These are phyloP conservation scores for Coemansia furcata DNA, from an alignment of 192 early-diverging fungal genomes.

Conservation along the genomic window DNA sequence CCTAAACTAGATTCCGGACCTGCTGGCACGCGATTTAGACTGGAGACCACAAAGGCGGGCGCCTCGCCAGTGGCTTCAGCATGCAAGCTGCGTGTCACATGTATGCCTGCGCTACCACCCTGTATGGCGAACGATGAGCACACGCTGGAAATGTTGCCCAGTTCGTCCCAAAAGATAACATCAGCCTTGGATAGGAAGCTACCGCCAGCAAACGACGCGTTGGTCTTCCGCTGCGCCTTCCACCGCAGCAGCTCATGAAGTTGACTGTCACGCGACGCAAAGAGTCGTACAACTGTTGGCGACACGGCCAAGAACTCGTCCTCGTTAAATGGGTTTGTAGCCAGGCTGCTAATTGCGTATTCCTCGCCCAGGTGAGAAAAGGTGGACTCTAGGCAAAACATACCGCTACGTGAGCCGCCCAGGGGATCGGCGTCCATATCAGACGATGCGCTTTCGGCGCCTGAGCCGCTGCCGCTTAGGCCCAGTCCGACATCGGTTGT, in stretches of 20 bases:
- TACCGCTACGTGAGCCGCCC: constrained; percentile 1
- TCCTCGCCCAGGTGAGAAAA: constrained; percentile 32
- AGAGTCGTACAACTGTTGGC: constrained; percentile 32
- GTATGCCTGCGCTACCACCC: constrained; percentile 51
- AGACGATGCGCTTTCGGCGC: constrained; percentile 21
- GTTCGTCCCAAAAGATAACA: constrained; percentile 46
- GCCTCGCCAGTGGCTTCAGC: constrained; percentile 1
- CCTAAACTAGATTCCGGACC: constrained; percentile 20
- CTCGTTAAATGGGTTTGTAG: constrained; percentile 39
- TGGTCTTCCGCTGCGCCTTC: constrained; percentile 29
- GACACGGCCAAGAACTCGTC: constrained; percentile 53
- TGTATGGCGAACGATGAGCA: constrained; percentile 44
- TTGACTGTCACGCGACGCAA: constrained; percentile 37
- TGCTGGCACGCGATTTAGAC: constrained; percentile 12
- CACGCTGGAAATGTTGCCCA: constrained; percentile 42
- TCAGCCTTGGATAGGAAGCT: constrained; percentile 34
- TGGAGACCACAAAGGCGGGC: constrained; percentile 7
- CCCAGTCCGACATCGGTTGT: constrained; percentile 1
- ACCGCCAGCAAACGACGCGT: constrained; percentile 34
- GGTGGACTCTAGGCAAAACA: constrained; percentile 33
- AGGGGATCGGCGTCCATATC: constrained; percentile 8
- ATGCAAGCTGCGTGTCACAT: constrained; percentile 28
- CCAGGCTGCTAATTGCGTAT: constrained; percentile 17
- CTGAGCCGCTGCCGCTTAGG: constrained; percentile 1
- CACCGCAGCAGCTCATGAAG: constrained; percentile 45